phyloP scores from a whole-genome alignment of 371 early-diverging fungal species.

The Thermomucor indicae-seudaticae region DNA sequence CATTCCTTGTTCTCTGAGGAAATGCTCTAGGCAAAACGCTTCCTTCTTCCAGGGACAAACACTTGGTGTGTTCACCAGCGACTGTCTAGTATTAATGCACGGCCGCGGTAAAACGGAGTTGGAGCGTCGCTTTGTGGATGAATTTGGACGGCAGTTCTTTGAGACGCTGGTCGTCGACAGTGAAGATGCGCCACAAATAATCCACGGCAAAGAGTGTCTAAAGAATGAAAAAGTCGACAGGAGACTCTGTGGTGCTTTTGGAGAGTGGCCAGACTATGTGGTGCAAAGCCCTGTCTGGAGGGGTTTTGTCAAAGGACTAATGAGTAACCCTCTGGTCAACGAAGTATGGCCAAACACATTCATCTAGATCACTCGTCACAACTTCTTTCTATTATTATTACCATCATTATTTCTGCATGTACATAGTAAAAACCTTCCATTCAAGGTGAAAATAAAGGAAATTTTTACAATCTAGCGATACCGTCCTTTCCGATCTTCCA shows the following conservation, averaged over 20 bases:
- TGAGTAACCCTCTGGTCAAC: constrained; percentile 44
- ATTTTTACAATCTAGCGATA: constrained; percentile 28
- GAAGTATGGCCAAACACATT: constrained; percentile 46
- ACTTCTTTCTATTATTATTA: too few species aligned
- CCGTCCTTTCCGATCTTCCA: constrained; percentile 35
- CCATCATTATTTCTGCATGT: too few species aligned
- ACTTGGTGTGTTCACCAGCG: constrained; percentile 44
- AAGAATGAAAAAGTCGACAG: constrained; percentile 11
- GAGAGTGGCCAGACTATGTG: constrained; percentile 22
- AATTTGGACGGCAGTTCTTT: constrained; percentile 25
- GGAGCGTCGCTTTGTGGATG: constrained; percentile 13
- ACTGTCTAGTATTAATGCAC: constrained; percentile 41
- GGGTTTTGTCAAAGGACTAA: constrained; percentile 46
- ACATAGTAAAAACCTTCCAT: too few species aligned
- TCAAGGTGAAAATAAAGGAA: background rate
- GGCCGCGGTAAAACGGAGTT: constrained; percentile 10
- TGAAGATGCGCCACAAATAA: constrained; percentile 10
- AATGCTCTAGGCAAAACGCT: constrained; percentile 18
- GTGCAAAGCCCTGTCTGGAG: constrained; percentile 39
- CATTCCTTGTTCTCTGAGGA: constrained; percentile 23
- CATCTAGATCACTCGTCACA: too few species aligned
- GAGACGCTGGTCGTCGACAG: constrained; percentile 26
- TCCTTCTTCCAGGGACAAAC: constrained; percentile 53
- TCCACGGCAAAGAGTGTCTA: constrained; percentile 4
- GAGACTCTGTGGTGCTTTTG: too few species aligned